Base-by-base conservation (phyloP, 805 yeast species). In the Novakomyces olei region DNA sequence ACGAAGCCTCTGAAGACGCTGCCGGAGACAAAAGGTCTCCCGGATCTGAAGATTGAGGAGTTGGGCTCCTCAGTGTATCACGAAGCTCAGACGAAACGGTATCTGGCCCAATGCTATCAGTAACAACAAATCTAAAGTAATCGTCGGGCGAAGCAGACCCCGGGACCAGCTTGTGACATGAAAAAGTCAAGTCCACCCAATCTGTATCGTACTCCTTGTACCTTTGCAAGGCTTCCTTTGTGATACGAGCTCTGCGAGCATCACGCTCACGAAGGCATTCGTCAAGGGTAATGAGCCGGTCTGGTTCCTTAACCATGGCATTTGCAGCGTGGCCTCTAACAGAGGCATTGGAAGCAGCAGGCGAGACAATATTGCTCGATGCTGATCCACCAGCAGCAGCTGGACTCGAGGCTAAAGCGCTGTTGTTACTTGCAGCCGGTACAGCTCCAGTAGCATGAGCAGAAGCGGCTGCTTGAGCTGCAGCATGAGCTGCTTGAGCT, bases 301-400 rank as follows among this genome's bases (percentile, higher is more conserved):
- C n/a, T n/a, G 30, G 25, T 9, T 2, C 18, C 20, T 14, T 3
- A n/a, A n/a, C n/a, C 24, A n/a, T 8, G 24, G n/a, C 8, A 22
- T 8, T 8, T 22, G 12, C 14, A 10, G 20, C 19, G 23, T 29
- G 19, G 15, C 32, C n/a, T 14, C 20, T 19, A 29, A 29, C 19
- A 7, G 32, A 16, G 4, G 10, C 25, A 4, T 15, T 22, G 16
- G 15, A 12, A 8, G 16, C 19, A 12, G 29, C 6, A 5, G 32
- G 19, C 8, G 28, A 15, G 10, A 15, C 25, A 2, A 15, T 25
- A 6, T 70, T 9, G 95, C 94, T 46, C 72, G 76, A 46, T 67
- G 68, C 10, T 88, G 74, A 54, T 77, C 83, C 38, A 23, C 34
- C 19, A 14, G 19, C 29, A 5, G 54, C 81, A 93, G 2, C 94